A percentile compares a stretch with the other conserved stretches of the same genome.
phyloP scores from a whole-genome alignment of 2,329 filamentous ascomycete genomes.

The Boeremia lycopersici region DNA sequence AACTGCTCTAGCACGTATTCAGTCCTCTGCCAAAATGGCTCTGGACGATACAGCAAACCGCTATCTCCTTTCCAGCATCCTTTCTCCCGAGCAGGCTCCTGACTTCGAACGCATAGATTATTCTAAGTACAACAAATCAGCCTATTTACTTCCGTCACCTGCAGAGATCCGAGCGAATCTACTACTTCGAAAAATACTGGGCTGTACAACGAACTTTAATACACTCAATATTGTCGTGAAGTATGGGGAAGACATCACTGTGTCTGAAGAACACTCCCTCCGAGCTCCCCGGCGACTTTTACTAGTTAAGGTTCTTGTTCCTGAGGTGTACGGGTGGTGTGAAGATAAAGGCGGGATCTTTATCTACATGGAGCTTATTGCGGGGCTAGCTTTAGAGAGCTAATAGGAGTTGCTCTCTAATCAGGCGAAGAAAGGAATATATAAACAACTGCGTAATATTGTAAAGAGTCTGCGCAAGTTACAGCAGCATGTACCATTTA shows the following conservation, averaged over 20 bases:
- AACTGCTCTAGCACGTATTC: too few species aligned
- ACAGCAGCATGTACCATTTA: too few species aligned
- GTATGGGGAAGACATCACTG: conserved; percentile 3
- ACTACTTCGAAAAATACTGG: not conserved
- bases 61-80: conserved; percentile 1
- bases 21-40: conserved; percentile 4
- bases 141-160: conserved; percentile 6
- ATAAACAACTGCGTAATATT: conserved; percentile 18
- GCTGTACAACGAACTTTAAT: conserved; percentile 5
- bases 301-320: conserved; percentile 36
- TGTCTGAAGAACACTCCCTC: conserved; percentile 4
- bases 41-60: not conserved
- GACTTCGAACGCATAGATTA: not conserved
- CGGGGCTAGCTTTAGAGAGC: conserved; percentile 32
- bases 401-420: conserved; percentile 28
- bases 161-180: conserved; percentile 4
- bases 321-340: conserved; percentile 46
- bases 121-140: not conserved
- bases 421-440: not conserved
- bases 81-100: not conserved
- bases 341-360: conserved; percentile 37
- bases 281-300: conserved; percentile 2
- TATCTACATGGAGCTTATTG: conserved; percentile 43
- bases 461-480: conserved; percentile 16
- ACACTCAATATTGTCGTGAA: conserved; percentile 7